phyloP scores from a whole-genome alignment of 345 rosid species.

The sweet orange (Citrus sinensis) region DNA sequence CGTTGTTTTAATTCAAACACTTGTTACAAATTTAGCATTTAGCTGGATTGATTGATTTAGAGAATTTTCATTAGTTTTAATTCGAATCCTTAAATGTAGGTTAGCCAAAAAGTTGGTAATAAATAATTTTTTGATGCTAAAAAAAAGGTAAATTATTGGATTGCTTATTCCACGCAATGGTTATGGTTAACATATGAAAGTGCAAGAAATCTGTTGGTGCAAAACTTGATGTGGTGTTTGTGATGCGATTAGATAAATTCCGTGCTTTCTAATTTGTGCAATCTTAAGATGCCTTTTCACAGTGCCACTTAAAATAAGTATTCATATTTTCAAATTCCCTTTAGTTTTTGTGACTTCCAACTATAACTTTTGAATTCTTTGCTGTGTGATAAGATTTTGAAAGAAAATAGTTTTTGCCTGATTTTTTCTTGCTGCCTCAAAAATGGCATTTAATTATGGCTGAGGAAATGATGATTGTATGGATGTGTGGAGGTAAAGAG shows the following conservation, averaged over 20 bases:
- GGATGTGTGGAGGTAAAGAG: background rate
- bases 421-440: background rate
- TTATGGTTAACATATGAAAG: background rate
- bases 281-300: background rate
- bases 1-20: background rate
- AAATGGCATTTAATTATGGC: background rate
- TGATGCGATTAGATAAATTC: background rate
- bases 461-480: background rate
- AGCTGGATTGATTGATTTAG: background rate
- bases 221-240: background rate
- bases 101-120: background rate
- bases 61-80: background rate
- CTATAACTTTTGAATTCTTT: background rate
- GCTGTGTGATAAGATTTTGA: background rate
- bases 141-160: background rate
- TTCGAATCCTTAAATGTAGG: background rate
- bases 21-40: background rate
- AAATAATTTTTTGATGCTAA: background rate
- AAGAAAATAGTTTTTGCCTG: background rate
- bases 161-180: background rate
- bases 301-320: background rate
- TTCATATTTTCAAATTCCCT: background rate
- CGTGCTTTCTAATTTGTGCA: background rate
- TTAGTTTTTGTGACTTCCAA: background rate
- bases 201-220: background rate